These are phyloP conservation scores for Geotrichum citri-aurantii DNA, from an alignment of 1,139 yeast genomes.

Conservation along the genomic window DNA sequence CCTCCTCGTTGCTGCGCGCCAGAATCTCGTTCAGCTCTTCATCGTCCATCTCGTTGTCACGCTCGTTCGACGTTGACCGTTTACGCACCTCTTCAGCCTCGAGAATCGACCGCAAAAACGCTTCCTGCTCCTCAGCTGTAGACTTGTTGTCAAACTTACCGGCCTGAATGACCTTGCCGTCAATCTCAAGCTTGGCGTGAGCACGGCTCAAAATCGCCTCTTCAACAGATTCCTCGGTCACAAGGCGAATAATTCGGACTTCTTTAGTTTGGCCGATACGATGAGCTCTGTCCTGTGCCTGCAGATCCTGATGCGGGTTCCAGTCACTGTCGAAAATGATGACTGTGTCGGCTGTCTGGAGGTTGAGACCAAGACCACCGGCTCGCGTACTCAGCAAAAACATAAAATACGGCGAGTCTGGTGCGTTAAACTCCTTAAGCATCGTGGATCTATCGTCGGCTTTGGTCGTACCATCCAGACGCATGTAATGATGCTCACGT, in stretches of 20 bases:
- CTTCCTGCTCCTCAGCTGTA: slow-evolving; percentile 95
- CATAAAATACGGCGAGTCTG: slow-evolving; percentile 79
- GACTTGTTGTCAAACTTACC: slow-evolving; percentile 97
- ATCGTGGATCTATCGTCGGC: slow-evolving; percentile 89
- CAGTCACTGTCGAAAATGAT: slow-evolving; percentile 95
- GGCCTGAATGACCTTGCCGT: slow-evolving; percentile 97
- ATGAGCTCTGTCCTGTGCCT: slow-evolving; percentile 98
- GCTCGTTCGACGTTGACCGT: slow-evolving; percentile 47
- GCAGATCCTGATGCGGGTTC: slow-evolving; percentile 99
- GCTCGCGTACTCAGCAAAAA: slow-evolving; percentile 92
- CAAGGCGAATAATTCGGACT: slow-evolving; percentile 84
- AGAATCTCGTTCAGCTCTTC: slow-evolving; percentile 79
- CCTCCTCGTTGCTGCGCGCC: slow-evolving; percentile 77
- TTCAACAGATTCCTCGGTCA: slow-evolving; percentile 90
- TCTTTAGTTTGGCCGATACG: slow-evolving; percentile 97
- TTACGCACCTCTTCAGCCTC: slow-evolving; percentile 67
- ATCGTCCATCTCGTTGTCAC: slow-evolving; percentile 49
- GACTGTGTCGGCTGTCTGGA: slow-evolving; percentile 96
- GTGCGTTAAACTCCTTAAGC: slow-evolving; percentile 80
- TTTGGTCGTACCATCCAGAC: slow-evolving; percentile 87
- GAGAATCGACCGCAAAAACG: slow-evolving; percentile 72
- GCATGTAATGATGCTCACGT: slow-evolving; percentile 68
- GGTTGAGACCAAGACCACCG: slow-evolving; percentile 92
- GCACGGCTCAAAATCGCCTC: slow-evolving; percentile 93
- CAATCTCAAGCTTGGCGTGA: slow-evolving; percentile 88